These are phyloP conservation scores for Metarhizium album DNA, from an alignment of 2,329 filamentous ascomycete genomes.

Conservation along the genomic window DNA sequence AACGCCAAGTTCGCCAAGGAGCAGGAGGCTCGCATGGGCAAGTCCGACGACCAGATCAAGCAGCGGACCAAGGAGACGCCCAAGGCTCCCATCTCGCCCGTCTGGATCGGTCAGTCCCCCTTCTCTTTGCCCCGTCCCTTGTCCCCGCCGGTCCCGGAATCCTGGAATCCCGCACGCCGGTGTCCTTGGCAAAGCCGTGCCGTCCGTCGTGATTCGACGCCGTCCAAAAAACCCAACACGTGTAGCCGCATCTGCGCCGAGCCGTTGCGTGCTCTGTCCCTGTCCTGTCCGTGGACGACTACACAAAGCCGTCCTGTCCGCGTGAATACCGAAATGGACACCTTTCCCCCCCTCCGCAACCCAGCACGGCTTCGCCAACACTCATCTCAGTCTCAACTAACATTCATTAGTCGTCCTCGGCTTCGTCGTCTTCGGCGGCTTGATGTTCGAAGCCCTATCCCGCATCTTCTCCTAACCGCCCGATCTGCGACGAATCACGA, in stretches of 20 bases:
- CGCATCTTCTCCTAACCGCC: conserved; percentile 41
- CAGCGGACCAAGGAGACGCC: conserved; percentile 42
- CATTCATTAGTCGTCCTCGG: conserved; percentile 37
- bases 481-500: too few species aligned
- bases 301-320: too few species aligned
- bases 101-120: conserved; percentile 48
- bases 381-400: conserved; percentile 4
- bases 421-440: conserved; percentile 51
- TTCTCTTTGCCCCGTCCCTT: neutral
- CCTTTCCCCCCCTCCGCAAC: neutral
- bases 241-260: too few species aligned
- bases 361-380: neutral
- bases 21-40: conserved; percentile 65
- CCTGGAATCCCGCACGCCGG: too few species aligned
- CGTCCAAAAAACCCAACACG: too few species aligned
- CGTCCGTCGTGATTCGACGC: too few species aligned
- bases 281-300: too few species aligned
- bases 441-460: conserved; percentile 46
- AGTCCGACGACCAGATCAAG: conserved; percentile 55
- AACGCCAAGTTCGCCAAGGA: conserved; percentile 70
- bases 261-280: neutral
- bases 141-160: neutral
- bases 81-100: conserved; percentile 53
- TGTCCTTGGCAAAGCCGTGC: too few species aligned
- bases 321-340: neutral